These are phyloP conservation scores for Hericium alpestre DNA, from an alignment of 768 basidiomycete genomes.

Conservation along the genomic window DNA sequence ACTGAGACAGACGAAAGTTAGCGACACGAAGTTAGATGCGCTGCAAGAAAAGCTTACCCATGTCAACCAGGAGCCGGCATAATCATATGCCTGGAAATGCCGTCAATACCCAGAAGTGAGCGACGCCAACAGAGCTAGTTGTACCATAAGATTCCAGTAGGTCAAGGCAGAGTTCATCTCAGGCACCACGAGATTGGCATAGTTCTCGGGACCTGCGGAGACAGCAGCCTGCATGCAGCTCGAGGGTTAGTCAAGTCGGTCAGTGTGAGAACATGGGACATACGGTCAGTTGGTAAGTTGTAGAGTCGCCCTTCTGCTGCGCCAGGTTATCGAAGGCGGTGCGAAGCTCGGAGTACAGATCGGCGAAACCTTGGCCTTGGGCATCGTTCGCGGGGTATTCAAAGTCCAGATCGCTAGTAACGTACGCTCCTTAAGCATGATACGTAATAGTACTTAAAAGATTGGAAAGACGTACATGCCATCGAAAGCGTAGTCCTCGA, in stretches of 20 bases:
- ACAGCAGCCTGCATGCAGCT: constrained; percentile 36
- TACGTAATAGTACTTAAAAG: background rate
- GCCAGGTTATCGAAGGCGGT: constrained; percentile 51
- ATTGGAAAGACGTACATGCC: constrained; percentile 38
- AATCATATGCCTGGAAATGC: constrained; percentile 51
- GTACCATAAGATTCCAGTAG: constrained; percentile 79
- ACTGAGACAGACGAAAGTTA: constrained; percentile 12
- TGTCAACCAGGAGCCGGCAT: constrained; percentile 70
- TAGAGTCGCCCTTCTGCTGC: constrained; percentile 45
- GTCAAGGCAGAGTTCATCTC: constrained; percentile 57
- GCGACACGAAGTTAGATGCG: background rate
- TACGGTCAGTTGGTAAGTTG: constrained; percentile 48
- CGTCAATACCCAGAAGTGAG: background rate
- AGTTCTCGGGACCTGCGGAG: constrained; percentile 50
- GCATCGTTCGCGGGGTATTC: constrained; percentile 56
- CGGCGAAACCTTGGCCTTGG: constrained; percentile 58
- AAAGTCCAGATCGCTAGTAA: constrained; percentile 57
- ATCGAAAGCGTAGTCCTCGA: constrained; percentile 73
- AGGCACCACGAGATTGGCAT: constrained; percentile 43
- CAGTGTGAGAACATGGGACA: background rate
- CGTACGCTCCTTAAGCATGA: background rate
- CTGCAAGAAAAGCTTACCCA: constrained; percentile 21
- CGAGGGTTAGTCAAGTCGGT: background rate
- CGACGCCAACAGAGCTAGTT: background rate
- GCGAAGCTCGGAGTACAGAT: constrained; percentile 52